Evolutionary conservation across 495 filamentous ascomycete species (phyloP), one percentile per base, ranked within the genome.

Genomic region (Xylaria bambusicola): DNA sequence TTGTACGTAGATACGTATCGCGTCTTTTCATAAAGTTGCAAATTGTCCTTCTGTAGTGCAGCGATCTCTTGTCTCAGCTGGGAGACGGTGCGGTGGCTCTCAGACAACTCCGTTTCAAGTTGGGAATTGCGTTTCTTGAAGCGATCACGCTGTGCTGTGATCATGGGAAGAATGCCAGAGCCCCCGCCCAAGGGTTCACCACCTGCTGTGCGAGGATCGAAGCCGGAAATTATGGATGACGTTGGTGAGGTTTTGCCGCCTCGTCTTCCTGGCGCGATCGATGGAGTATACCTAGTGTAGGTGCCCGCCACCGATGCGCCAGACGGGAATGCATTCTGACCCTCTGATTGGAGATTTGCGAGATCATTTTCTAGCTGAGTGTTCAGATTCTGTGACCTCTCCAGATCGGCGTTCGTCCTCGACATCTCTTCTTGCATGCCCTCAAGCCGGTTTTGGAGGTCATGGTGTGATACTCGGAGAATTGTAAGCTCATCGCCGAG

Each of bases 1-100:
- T 84, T 93, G 79, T 97, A 98, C 4, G 91, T 90, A 13, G 92
- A 95, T 12, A 97, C 86, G 73, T 98, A 99, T 38, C 94, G 86
- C 33, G 94, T 96, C 81, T 97, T 99, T 71, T 99, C 94, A 71
- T 99, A 99, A 2, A 99, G 84, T 66, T 89, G 88, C 31, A 99
- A 82, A 70, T 99, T 99, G 73, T 99, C 94, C 71, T 92, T 94
- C 69, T 98, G 94, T 12, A 99, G 79, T 10, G 91, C 88, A 40
- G 92, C 87, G 62, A 99, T 85, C 67, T 99, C 94, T 59, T 93
- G 90, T 15, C 95, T 86, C 27, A 98, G 80, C 9, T 92, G 88
- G 21, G 93, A 92, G 24, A 98, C 87, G 0, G 85, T 88, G 38
- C 80, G 83, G 68, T 98, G 90, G 51, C 81, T 77, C 58, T 94